These are phyloP conservation scores for Cornus controversa DNA, from an alignment of 148 eudicot genomes.

Conservation along the genomic window DNA sequence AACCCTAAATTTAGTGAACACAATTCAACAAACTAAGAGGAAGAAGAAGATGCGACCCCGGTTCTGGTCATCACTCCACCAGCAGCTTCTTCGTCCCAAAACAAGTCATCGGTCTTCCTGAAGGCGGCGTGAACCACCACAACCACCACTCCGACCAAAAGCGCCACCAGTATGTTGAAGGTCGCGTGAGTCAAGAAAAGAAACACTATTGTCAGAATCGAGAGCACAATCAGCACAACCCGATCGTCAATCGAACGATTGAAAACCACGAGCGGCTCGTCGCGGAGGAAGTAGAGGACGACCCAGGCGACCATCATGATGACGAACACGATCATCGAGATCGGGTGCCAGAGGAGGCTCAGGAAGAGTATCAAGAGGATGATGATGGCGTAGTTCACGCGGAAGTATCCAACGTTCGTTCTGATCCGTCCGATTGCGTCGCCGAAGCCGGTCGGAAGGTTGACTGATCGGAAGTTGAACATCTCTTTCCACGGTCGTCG, in stretches of 20 bases:
- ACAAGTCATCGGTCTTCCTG: slow-evolving; percentile 58
- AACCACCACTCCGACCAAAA: slow-evolving; percentile 31
- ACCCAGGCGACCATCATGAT: slow-evolving; percentile 55
- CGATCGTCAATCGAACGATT: slow-evolving; percentile 40
- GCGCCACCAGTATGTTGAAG: slow-evolving; percentile 30
- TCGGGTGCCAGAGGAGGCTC: slow-evolving; percentile 60
- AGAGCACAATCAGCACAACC: slow-evolving; percentile 34
- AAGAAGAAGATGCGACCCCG: neutral
- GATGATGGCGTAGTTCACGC: slow-evolving; percentile 54
- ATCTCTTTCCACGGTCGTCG: slow-evolving; percentile 67
- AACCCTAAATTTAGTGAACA: neutral
- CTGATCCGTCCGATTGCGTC: slow-evolving; percentile 39
- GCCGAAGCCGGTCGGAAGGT: slow-evolving; percentile 22
- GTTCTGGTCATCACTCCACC: slow-evolving; percentile 33
- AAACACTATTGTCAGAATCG: slow-evolving; percentile 35
- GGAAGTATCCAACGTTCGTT: slow-evolving; percentile 53
- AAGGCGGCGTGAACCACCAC: slow-evolving; percentile 47
- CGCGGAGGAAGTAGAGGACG: slow-evolving; percentile 64
- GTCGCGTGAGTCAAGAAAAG: slow-evolving; percentile 50
- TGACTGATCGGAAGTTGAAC: slow-evolving; percentile 38
- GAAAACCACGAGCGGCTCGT: slow-evolving; percentile 49
- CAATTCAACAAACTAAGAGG: neutral
- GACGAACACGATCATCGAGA: slow-evolving; percentile 61
- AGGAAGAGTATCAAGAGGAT: slow-evolving; percentile 44
- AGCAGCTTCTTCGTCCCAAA: slow-evolving; percentile 52